phyloP scores from a whole-genome alignment of 1,139 yeast genomes.

The Lodderomyces oxycetoniae region DNA sequence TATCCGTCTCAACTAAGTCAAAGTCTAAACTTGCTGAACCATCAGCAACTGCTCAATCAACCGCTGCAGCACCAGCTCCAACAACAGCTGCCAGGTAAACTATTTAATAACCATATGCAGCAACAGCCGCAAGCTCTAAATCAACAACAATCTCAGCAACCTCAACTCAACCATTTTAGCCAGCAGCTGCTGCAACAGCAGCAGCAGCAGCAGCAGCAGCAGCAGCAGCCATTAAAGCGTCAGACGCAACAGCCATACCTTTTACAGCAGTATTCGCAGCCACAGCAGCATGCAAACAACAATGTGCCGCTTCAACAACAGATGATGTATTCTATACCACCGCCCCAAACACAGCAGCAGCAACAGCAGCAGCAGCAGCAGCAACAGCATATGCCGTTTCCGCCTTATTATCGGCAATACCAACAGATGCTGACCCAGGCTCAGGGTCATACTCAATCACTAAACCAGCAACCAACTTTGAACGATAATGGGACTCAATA shows the following conservation, averaged over 20 bases:
- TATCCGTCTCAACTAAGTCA: too few relatives aligned
- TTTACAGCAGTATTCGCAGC: slow-evolving; percentile 1
- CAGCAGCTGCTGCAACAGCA: slow-evolving; percentile 4
- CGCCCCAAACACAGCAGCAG: slow-evolving; percentile 2
- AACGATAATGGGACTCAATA: slow-evolving; percentile 1
- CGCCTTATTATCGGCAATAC: slow-evolving; percentile 2
- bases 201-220: slow-evolving; percentile 1
- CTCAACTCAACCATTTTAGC: too few relatives aligned
- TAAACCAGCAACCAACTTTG: neutral
- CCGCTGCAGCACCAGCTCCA: too few relatives aligned
- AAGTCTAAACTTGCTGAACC: too few relatives aligned
- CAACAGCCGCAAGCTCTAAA: too few relatives aligned
- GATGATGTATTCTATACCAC: slow-evolving; percentile 3
- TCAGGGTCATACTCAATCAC: slow-evolving; percentile 5
- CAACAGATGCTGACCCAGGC: slow-evolving; percentile 5
- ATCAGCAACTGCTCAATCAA: too few relatives aligned
- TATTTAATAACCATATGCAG: too few relatives aligned
- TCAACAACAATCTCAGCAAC: too few relatives aligned
- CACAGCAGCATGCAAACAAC: slow-evolving; percentile 1
- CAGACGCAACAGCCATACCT: neutral
- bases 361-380: neutral
- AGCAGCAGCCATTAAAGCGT: neutral
- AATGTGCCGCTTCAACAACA: neutral
- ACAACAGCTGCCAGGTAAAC: too few relatives aligned
- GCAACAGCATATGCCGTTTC: slow-evolving; percentile 1